Conservation (phyloP, 495 filamentous ascomycete genomes). For the Tuber indicum region DNA sequence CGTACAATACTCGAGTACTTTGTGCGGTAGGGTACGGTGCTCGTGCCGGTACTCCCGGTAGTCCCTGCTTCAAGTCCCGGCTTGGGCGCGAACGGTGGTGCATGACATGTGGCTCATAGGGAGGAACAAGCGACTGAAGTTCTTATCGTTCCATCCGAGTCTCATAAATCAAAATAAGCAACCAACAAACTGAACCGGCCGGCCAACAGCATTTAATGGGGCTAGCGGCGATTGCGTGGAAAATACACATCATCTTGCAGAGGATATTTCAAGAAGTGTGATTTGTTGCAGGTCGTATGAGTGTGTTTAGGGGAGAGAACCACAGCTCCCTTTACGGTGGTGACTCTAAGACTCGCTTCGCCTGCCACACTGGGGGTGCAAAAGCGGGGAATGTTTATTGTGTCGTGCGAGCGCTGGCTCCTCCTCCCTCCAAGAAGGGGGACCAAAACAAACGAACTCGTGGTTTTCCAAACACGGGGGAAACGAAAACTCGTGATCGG, state of each 20-base stretch:
- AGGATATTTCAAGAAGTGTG: background rate
- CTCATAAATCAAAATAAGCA: background rate
- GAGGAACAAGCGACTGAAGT: background rate
- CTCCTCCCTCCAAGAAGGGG: background rate
- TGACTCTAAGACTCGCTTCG: background rate
- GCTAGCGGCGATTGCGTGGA: background rate
- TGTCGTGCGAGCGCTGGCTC: background rate
- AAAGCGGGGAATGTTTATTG: background rate
- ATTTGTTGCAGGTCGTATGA: background rate
- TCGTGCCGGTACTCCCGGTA: background rate
- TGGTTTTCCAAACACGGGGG: background rate
- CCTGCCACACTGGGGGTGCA: background rate
- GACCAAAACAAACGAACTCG: constrained; percentile 3
- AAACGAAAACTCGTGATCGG: constrained; percentile 2
- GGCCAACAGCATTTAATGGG: background rate
- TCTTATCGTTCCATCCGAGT: background rate
- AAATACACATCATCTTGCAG: background rate
- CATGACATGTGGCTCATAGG: background rate
- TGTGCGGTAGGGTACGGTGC: background rate
- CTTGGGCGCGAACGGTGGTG: background rate
- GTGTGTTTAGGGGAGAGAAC: background rate
- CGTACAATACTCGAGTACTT: background rate
- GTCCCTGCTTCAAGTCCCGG: background rate
- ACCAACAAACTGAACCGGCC: background rate
- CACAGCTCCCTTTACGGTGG: background rate